Percentiles rank a stretch among this genome's conserved stretches.
These are phyloP conservation scores for Entomortierella chlamydospora DNA, from an alignment of 192 early-diverging fungal genomes.

Conservation along the genomic window DNA sequence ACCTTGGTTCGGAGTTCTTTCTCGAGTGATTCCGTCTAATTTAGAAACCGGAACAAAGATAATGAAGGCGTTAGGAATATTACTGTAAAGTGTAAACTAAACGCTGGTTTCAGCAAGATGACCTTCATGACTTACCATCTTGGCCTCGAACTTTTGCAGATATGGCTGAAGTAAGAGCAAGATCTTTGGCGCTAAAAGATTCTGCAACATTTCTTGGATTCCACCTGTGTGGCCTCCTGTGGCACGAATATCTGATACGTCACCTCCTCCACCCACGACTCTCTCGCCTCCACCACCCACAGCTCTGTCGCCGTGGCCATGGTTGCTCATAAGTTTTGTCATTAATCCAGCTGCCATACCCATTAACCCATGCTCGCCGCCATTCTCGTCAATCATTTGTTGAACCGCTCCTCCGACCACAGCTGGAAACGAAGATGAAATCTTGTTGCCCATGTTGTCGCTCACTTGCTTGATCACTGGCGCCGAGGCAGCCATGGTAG, in stretches of 20 bases:
- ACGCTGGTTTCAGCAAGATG: too few relatives aligned
- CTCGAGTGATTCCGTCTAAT: slow-evolving; percentile 22
- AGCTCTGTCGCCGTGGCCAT: neutral
- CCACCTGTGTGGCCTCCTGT: slow-evolving; percentile 10
- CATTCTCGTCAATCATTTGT: slow-evolving; percentile 29
- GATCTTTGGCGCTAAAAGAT: slow-evolving; percentile 36
- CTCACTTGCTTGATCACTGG: slow-evolving; percentile 48
- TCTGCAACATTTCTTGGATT: slow-evolving; percentile 37
- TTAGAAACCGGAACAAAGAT: neutral
- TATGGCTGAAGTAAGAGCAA: slow-evolving; percentile 23
- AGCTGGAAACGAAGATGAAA: slow-evolving; percentile 21
- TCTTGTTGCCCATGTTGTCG: slow-evolving; percentile 32
- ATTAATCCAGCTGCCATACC: slow-evolving; percentile 45
- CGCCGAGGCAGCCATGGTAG: slow-evolving; percentile 22
- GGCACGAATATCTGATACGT: neutral
- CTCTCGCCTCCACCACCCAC: neutral
- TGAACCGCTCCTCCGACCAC: slow-evolving; percentile 30
- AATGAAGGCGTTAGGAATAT: neutral
- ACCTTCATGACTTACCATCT: slow-evolving; percentile 45
- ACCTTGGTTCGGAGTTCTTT: slow-evolving; percentile 42
- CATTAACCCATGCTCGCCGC: slow-evolving; percentile 14
- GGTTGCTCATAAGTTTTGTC: slow-evolving; percentile 17
- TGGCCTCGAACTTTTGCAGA: slow-evolving; percentile 39
- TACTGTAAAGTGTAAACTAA: too few relatives aligned
- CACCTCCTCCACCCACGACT: neutral